A percentile compares a stretch with the other conserved stretches of the same genome.
Evolutionary conservation across 305 asterid species (phyloP).

Genomic region (Fraxinus paxiana): DNA sequence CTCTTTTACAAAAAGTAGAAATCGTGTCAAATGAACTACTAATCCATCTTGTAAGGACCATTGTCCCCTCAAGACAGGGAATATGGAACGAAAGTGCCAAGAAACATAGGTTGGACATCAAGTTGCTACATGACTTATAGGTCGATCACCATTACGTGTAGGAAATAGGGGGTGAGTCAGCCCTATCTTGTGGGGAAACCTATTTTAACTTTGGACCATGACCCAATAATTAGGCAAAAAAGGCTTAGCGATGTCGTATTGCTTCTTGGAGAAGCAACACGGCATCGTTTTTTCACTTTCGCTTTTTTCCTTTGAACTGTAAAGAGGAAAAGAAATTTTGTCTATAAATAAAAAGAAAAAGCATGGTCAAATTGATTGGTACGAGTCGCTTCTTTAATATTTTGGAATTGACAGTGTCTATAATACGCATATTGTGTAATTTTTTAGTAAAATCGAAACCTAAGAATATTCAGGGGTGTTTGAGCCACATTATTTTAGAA

Average conservation of each 20-base stretch:
- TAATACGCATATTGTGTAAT: not conserved
- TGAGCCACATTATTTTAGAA: too few relatives aligned
- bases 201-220: constrained; percentile 27
- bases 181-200: not conserved
- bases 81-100: not conserved
- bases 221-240: constrained; percentile 5
- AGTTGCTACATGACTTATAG: not conserved
- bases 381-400: constrained; percentile 22
- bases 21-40: not conserved
- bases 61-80: not conserved
- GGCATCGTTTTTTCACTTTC: not conserved
- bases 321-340: constrained; percentile 5
- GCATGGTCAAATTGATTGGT: constrained; percentile 25
- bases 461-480: too few relatives aligned
- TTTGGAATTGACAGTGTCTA: constrained; percentile 1
- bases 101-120: not conserved
- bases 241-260: not conserved
- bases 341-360: constrained; percentile 23
- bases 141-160: not conserved
- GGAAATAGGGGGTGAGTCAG: constrained; percentile 15
- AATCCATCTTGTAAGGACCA: not conserved
- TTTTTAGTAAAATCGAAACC: not conserved
- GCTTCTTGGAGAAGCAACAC: not conserved
- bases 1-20: too few relatives aligned
- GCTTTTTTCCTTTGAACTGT: not conserved